Base-by-base conservation (phyloP, 1,139 yeast species). In the Geotrichum reessii region DNA sequence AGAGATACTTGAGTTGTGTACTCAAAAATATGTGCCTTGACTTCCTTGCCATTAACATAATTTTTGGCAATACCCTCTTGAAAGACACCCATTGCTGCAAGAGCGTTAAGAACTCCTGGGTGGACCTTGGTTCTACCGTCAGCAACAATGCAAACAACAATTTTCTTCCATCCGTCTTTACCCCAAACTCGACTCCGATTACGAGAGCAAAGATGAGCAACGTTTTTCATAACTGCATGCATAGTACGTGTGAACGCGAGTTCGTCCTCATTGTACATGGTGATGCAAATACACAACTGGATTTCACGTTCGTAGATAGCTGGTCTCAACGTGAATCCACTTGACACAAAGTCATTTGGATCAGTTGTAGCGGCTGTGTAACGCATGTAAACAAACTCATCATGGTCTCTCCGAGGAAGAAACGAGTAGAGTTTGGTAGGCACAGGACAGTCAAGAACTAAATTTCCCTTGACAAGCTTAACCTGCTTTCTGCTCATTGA, bases 51-150 rank as follows among this genome's bases (percentile, higher is more conserved):
- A 71, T 93, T 93, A 58, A 93, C 98, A 64, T 81, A 87, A 40
- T 95, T 92, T 70, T 95, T 86, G 53, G 99, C 96, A 73, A 93
- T 87, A 57, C 96, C 97, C 62, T 91, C 98, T 72, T 93, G 99
- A 72, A 89, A 93, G 55, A 95, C 88, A 65, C 99, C 99, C 74
- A 95, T 84, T 0, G 97, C 96, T 0, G 97, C 90, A 58, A 93
- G 77, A 55, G 88, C 81, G 71, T 91, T 96, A 57, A 92, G 75
- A 1, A 92, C 93, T 19, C 95, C 85, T 28, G 87, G 87, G 66
- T 84, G 81, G 52, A 93, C 86, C 69, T 90, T 91, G 60, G 87
- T 83, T 74, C 99, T 84, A 66, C 99, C 99, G 75, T 93, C 99
- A 51, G 96, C 84, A 37, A 92, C 89, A 67, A 93, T 86, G 55